Evolutionary conservation across 805 yeast genomes (phyloP).

Genomic region (Kregervanrija pseudodelftensis): DNA sequence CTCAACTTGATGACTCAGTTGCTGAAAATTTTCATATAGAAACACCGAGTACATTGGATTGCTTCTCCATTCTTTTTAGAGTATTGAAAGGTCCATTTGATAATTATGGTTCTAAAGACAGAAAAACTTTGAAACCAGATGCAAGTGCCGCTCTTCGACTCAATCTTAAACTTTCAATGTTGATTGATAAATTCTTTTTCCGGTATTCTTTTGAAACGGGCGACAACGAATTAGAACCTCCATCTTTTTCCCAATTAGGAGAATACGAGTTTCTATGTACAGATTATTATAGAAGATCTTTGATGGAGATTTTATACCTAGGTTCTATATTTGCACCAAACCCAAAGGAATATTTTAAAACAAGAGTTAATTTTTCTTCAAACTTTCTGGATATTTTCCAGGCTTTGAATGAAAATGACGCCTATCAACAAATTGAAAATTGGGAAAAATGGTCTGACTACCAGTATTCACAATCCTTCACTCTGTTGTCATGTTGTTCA

Average conservation of each 20-base stretch:
- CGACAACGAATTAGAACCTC: slow-evolving; percentile 24
- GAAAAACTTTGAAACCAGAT: slow-evolving; percentile 48
- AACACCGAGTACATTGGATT: slow-evolving; percentile 47
- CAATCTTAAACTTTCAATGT: slow-evolving; percentile 34
- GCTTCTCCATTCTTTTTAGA: slow-evolving; percentile 54
- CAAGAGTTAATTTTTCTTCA: slow-evolving; percentile 9
- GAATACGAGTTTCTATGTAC: slow-evolving; percentile 19
- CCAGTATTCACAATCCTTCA: slow-evolving; percentile 22
- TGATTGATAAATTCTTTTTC: slow-evolving; percentile 43
- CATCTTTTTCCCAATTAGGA: slow-evolving; percentile 22
- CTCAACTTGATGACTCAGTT: slow-evolving; percentile 11
- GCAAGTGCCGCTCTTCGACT: slow-evolving; percentile 34
- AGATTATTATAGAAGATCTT: slow-evolving; percentile 49
- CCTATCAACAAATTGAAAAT: slow-evolving; percentile 13
- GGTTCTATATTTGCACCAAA: slow-evolving; percentile 25
- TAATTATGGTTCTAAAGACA: slow-evolving; percentile 34
- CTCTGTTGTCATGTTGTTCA: slow-evolving; percentile 41
- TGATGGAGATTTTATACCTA: slow-evolving; percentile 44
- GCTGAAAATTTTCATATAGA: slow-evolving; percentile 10
- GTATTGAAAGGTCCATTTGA: slow-evolving; percentile 63
- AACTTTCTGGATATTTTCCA: slow-evolving; percentile 19
- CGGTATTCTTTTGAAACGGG: slow-evolving; percentile 16
- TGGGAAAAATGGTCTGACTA: slow-evolving; percentile 21
- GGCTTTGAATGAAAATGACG: slow-evolving; percentile 20
- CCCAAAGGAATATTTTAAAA: slow-evolving; percentile 16